These are phyloP conservation scores for Naganishia antarctica DNA, from an alignment of 768 basidiomycete species.

Conservation along the genomic window DNA sequence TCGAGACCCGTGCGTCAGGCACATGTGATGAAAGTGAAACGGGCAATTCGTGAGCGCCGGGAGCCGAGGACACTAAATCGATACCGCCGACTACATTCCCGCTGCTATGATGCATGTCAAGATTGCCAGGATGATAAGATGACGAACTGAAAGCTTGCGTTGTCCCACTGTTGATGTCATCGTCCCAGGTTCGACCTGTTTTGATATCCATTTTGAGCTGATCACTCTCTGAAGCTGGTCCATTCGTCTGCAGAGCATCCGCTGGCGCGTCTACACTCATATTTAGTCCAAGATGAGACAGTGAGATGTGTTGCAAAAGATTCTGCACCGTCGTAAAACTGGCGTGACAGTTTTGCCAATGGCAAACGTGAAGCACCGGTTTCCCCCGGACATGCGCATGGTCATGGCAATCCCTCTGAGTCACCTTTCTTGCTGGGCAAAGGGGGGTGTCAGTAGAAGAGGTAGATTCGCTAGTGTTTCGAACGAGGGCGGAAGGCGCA, in stretches of 20 bases:
- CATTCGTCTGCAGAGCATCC: neutral
- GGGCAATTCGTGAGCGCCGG: neutral
- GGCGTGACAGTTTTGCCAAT: slow-evolving; percentile 65
- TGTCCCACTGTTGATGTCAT: no score
- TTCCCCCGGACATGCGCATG: neutral
- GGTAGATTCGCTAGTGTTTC: neutral
- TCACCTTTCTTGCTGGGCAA: neutral
- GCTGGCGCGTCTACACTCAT: neutral
- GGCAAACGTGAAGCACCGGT: slow-evolving; percentile 56
- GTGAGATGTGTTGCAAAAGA: slow-evolving; percentile 70
- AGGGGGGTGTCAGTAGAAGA: neutral
- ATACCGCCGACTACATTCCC: neutral
- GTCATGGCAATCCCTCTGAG: neutral
- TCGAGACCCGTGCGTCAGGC: no score
- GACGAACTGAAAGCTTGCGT: no score
- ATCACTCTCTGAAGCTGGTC: neutral
- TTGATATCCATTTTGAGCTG: neutral
- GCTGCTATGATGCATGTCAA: no score
- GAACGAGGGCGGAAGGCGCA: neutral
- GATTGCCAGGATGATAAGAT: no score
- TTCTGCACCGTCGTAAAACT: slow-evolving; percentile 64
- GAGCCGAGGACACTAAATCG: neutral
- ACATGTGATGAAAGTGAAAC: no score
- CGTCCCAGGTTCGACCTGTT: neutral
- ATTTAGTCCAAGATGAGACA: slow-evolving; percentile 57